These are phyloP conservation scores for Entomortierella lignicola DNA, from an alignment of 192 early-diverging fungal species.

Conservation along the genomic window DNA sequence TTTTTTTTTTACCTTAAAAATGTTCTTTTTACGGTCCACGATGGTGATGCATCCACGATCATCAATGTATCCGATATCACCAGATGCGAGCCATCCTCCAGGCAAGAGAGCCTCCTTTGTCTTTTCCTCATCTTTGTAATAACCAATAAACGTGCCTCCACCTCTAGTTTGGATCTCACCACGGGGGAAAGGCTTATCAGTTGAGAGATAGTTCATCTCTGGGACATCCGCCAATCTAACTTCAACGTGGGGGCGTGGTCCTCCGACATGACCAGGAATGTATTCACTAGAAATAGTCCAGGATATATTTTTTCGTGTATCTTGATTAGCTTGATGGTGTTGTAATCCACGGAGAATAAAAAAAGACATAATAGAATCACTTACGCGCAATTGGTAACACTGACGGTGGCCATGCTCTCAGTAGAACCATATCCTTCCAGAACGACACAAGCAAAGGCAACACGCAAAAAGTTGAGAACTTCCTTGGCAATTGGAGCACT, in stretches of 20 bases:
- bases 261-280: slow-evolving; percentile 80
- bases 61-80: slow-evolving; percentile 83
- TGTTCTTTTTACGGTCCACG: slow-evolving; percentile 86
- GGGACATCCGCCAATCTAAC: slow-evolving; percentile 88
- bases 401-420: slow-evolving; percentile 47
- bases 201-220: slow-evolving; percentile 82
- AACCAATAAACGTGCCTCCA: slow-evolving; percentile 72
- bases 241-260: slow-evolving; percentile 66
- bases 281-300: slow-evolving; percentile 67
- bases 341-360: slow-evolving; percentile 20
- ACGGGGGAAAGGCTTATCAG: slow-evolving; percentile 77
- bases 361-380: neutral
- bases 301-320: too few species aligned
- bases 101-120: slow-evolving; percentile 77
- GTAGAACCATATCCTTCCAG: slow-evolving; percentile 67
- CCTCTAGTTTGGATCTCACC: slow-evolving; percentile 92
- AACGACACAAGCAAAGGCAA: slow-evolving; percentile 71
- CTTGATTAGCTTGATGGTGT: too few species aligned
- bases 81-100: slow-evolving; percentile 89
- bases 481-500: slow-evolving; percentile 74
- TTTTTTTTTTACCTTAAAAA: slow-evolving; percentile 67
- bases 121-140: slow-evolving; percentile 83
- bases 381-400: slow-evolving; percentile 44
- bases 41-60: slow-evolving; percentile 72
- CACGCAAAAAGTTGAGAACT: slow-evolving; percentile 71